A percentile compares a stretch with the other conserved stretches of the same genome.
Conservation (phyloP, 2,329 filamentous ascomycete species). For the Pseudodiploospora longispora region DNA sequence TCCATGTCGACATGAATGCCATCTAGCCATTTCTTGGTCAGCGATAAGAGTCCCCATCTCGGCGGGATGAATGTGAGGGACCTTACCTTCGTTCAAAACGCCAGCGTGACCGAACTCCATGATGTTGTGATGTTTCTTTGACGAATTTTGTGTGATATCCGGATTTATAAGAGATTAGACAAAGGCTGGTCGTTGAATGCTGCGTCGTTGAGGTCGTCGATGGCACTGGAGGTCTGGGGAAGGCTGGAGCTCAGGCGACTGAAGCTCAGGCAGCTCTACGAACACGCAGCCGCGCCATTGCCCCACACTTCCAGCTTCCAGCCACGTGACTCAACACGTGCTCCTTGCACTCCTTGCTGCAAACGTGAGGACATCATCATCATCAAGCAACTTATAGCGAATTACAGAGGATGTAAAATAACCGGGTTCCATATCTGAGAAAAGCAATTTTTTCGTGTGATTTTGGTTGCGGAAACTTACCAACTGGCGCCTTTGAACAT, state of each 20-base stretch:
- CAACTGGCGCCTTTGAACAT: no score
- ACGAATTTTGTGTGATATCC: not conserved
- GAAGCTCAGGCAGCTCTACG: slow-evolving; percentile 39
- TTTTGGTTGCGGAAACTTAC: no score
- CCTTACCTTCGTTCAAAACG: slow-evolving; percentile 54
- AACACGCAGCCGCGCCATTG: slow-evolving; percentile 30
- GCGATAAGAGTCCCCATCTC: slow-evolving; percentile 4
- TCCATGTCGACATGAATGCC: slow-evolving; percentile 99
- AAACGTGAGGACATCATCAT: no score
- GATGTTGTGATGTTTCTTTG: slow-evolving; percentile 6
- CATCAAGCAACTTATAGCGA: no score
- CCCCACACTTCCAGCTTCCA: not conserved
- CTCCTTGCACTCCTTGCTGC: no score
- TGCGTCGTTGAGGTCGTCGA: slow-evolving; percentile 10
- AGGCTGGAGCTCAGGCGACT: slow-evolving; percentile 26
- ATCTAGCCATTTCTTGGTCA: slow-evolving; percentile 51
- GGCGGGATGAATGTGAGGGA: slow-evolving; percentile 4
- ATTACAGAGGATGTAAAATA: no score
- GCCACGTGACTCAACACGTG: slow-evolving; percentile 4
- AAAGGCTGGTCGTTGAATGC: slow-evolving; percentile 9
- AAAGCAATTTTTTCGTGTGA: no score
- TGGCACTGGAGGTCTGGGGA: slow-evolving; percentile 13
- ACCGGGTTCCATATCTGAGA: no score
- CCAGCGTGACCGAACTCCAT: slow-evolving; percentile 60
- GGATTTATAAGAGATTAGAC: slow-evolving; percentile 4